Evolutionary conservation across 305 asterid genomes (phyloP).

Genomic region (Ilex paraguariensis): DNA sequence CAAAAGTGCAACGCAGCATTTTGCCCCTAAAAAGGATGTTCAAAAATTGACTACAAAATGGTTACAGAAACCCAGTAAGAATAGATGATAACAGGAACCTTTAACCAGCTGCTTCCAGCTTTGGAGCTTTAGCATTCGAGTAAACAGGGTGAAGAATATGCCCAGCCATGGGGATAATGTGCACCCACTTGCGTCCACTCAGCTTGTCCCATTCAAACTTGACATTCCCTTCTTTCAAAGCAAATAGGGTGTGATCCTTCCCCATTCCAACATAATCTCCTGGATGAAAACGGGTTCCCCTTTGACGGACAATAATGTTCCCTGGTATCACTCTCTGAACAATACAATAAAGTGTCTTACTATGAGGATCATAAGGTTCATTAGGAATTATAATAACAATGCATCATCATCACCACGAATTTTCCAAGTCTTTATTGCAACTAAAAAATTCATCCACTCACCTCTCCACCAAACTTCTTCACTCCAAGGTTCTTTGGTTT

Average conservation of each 20-base stretch:
- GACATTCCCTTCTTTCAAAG: slow-evolving; percentile 74
- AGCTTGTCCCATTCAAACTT: slow-evolving; percentile 70
- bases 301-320: slow-evolving; percentile 90
- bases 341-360: too few species aligned
- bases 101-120: too few species aligned
- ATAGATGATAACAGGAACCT: too few species aligned
- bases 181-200: slow-evolving; percentile 85
- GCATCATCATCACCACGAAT: too few species aligned
- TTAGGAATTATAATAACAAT: too few species aligned
- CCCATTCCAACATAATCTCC: slow-evolving; percentile 89
- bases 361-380: too few species aligned
- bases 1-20: too few species aligned
- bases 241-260: slow-evolving; percentile 81
- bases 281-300: slow-evolving; percentile 95
- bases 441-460: not conserved
- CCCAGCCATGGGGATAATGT: slow-evolving; percentile 83
- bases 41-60: too few species aligned
- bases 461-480: slow-evolving; percentile 94
- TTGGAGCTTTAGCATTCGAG: slow-evolving; percentile 7
- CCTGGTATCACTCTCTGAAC: slow-evolving; percentile 88
- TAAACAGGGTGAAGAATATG: slow-evolving; percentile 65
- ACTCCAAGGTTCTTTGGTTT: slow-evolving; percentile 84
- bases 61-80: too few species aligned
- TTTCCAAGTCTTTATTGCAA: too few species aligned
- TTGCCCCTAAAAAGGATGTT: too few species aligned